Percentiles rank a stretch among this genome's conserved stretches.
Conservation (phyloP, 2,329 filamentous ascomycete species). For the Colletotrichum scovillei region DNA sequence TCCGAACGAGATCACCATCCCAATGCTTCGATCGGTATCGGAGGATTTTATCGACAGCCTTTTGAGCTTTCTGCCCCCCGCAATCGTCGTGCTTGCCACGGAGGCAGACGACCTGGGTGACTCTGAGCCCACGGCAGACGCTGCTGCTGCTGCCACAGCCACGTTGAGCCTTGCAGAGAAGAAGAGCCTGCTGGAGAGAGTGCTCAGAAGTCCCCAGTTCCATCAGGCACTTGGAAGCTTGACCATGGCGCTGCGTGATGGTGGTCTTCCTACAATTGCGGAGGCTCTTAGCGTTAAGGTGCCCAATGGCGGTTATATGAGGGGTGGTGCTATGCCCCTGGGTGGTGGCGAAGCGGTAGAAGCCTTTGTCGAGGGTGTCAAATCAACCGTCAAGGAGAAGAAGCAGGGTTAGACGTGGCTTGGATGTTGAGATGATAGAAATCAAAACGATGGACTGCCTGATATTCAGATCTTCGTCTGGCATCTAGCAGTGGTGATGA, state of each 20-base stretch:
- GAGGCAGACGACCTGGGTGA: constrained; percentile 66
- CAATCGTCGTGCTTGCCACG: constrained; percentile 81
- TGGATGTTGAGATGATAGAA: constrained; percentile 17
- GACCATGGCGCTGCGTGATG: constrained; percentile 89
- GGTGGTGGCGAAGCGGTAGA: constrained; percentile 91
- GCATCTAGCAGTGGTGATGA: background rate
- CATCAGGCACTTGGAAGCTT: constrained; percentile 86
- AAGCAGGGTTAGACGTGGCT: constrained; percentile 37
- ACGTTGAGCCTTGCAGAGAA: constrained; percentile 82
- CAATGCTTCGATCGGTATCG: constrained; percentile 75
- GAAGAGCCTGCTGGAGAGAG: constrained; percentile 81
- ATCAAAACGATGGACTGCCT: constrained; percentile 6
- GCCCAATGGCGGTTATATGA: constrained; percentile 85
- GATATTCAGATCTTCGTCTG: background rate
- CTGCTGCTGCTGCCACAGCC: constrained; percentile 78
- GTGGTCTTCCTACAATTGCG: constrained; percentile 88
- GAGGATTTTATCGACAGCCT: constrained; percentile 79
- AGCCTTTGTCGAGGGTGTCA: constrained; percentile 91
- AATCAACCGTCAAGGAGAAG: constrained; percentile 77
- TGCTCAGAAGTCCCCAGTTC: constrained; percentile 91
- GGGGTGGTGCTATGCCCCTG: constrained; percentile 82
- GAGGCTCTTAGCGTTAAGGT: constrained; percentile 86
- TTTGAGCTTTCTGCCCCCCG: constrained; percentile 81
- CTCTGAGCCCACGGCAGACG: constrained; percentile 75
- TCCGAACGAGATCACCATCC: constrained; percentile 79